phyloP scores from a whole-genome alignment of 148 eudicot genomes.

The Mesembryanthemum crystallinum region DNA sequence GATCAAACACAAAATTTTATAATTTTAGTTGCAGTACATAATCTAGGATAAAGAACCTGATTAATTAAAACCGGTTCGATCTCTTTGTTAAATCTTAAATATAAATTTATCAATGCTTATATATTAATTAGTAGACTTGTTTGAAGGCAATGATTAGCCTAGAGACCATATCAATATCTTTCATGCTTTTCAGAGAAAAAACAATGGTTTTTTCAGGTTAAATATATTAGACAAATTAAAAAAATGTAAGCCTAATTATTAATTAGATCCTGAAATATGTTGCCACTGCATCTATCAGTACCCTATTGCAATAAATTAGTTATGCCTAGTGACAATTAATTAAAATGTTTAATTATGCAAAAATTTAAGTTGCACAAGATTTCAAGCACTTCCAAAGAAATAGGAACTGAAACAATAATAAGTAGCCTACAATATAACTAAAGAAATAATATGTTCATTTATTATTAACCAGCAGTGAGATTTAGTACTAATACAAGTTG shows the following conservation, averaged over 20 bases:
- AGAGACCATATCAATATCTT: conserved; percentile 19
- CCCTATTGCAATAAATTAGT: not conserved
- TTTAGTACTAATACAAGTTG: too few relatives aligned
- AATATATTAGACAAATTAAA: not conserved
- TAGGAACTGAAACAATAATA: not conserved
- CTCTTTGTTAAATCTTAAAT: not conserved
- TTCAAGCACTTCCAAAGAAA: conserved; percentile 7
- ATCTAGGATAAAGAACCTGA: not conserved
- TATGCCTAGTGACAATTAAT: conserved; percentile 15
- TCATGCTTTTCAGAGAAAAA: conserved; percentile 12
- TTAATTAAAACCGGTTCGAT: not conserved
- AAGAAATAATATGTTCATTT: too few relatives aligned
- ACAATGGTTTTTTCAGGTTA: not conserved
- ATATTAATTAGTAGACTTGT: not conserved
- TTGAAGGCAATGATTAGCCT: conserved; percentile 27
- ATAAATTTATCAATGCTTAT: too few relatives aligned
- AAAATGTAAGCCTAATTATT: not conserved
- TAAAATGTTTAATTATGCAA: not conserved
- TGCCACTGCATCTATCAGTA: not conserved
- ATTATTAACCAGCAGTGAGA: too few relatives aligned
- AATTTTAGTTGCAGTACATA: too few relatives aligned
- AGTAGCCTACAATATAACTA: too few relatives aligned
- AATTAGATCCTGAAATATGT: not conserved
- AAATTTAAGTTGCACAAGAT: too few relatives aligned
- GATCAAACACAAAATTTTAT: too few relatives aligned